Evolutionary conservation across 2,329 filamentous ascomycete genomes (phyloP).

Genomic region (Cadophora sp.): DNA sequence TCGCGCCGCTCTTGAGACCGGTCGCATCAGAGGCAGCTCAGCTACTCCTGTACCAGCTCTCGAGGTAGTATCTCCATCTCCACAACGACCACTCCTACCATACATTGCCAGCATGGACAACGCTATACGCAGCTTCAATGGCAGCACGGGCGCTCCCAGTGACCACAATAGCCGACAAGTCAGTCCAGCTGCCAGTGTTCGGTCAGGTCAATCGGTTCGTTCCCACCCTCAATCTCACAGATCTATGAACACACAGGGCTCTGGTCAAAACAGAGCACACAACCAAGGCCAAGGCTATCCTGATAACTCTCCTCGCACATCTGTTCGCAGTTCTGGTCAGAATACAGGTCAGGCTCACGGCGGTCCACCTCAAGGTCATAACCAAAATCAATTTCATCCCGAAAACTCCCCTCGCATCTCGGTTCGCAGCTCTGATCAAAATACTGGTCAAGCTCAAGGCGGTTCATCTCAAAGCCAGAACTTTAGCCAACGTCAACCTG

Average conservation of each 20-base stretch:
- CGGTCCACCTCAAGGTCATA: background rate
- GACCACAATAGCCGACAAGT: background rate
- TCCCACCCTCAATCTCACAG: slow-evolving; percentile 2
- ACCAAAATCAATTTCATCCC: background rate
- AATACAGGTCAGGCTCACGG: background rate
- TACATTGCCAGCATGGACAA: slow-evolving; percentile 26
- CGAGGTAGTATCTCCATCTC: slow-evolving; percentile 25
- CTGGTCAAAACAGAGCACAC: background rate
- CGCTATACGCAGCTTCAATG: slow-evolving; percentile 1
- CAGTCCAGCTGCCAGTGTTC: background rate
- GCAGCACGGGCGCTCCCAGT: background rate
- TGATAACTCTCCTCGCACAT: background rate
- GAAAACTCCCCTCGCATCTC: background rate
- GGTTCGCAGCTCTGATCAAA: background rate
- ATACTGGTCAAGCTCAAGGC: background rate
- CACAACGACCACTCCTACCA: slow-evolving; percentile 20
- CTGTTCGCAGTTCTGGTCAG: background rate
- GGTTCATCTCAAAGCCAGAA: background rate
- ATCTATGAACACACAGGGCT: background rate
- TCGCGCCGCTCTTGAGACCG: slow-evolving; percentile 19
- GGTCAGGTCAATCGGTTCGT: background rate
- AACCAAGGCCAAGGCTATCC: background rate
- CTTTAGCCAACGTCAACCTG: background rate
- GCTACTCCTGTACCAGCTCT: slow-evolving; percentile 24
- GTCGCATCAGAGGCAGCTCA: slow-evolving; percentile 23